phyloP scores from a whole-genome alignment of 768 basidiomycete genomes.

The Lyophyllum decastes region DNA sequence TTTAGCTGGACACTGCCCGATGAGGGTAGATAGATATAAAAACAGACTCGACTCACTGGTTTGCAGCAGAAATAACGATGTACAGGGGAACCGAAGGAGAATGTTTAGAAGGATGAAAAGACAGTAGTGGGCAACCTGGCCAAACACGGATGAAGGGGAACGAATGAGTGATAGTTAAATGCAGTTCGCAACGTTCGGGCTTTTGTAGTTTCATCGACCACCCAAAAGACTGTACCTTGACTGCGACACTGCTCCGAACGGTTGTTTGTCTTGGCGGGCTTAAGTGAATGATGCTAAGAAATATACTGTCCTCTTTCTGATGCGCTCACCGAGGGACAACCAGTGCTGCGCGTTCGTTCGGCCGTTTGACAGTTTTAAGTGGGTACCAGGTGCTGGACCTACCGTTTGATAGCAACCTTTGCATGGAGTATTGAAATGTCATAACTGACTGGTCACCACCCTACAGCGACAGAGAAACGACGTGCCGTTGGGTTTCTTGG shows the following conservation, averaged over 20 bases:
- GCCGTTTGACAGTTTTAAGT: too few relatives aligned
- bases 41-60: constrained; percentile 19
- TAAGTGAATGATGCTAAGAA: too few relatives aligned
- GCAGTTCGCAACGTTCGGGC: not conserved
- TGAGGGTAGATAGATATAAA: constrained; percentile 5
- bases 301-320: too few relatives aligned
- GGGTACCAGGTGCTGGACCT: too few relatives aligned
- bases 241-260: too few relatives aligned
- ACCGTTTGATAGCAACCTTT: too few relatives aligned
- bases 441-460: not conserved
- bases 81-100: constrained; percentile 30
- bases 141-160: constrained; percentile 24
- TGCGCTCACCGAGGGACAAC: too few relatives aligned
- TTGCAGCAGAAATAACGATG: constrained; percentile 29
- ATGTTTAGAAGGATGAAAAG: constrained; percentile 27
- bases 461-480: not conserved
- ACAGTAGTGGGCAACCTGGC: constrained; percentile 42
- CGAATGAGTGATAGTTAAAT: constrained; percentile 2
- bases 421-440: not conserved
- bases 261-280: too few relatives aligned
- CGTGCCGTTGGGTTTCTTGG: not conserved
- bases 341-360: too few relatives aligned
- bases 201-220: not conserved
- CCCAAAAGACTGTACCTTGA: too few relatives aligned
- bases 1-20: not conserved